Evolutionary conservation across 2,329 filamentous ascomycete genomes (phyloP), one percentile per base, ranked within the genome.

Genomic region (Geosmithia putterillii): DNA sequence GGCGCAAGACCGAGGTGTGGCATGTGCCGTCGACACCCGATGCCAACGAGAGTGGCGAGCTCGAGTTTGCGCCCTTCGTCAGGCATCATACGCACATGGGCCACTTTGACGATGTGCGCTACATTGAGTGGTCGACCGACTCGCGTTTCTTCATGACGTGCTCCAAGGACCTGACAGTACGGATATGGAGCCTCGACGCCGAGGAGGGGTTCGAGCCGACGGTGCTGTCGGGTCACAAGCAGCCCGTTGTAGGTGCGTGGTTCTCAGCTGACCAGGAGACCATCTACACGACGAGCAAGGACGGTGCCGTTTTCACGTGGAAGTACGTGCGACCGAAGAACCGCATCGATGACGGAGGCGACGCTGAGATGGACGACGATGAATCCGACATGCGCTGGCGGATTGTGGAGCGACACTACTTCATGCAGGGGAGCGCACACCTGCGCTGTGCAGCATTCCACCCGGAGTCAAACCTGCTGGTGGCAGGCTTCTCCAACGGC

Each of bases 241-340:
- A 95, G 61, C 82, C 77, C 15, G 85, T 98, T 3, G 74, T 94
- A 44, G 86, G 83, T n/a, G 89, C 89, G n/a, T 98, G 88, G 80
- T 98, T 98, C 58, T 94, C 89, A 1, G 81, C 83, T 48, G 81
- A 94, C 52, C 92, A 98, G 59, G 94, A 98, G 64, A 86, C 79
- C 41, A 94, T 98, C 43, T 98, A 92, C 59, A 96, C 92, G 0
- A 79, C 95, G 50, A 95, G 90, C 64, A 94, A 94, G 60, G 94
- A 98, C 60, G 94, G 92, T n/a, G 89, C 92, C 3, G 74, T 96
- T 1, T 96, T 96, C 55, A 77, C 85, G 50, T 98, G 92, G 92
- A 81, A 86, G 57, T 98, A 92, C 61, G 74, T 79, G 57, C 79
- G 55, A 67, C 76, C 56, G 65, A 76, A 63, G 61, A 70, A 56